Percentiles rank a stretch among this genome's conserved stretches.
Conservation (phyloP, 139 green algal genomes). For the Coelastrella sp. region DNA sequence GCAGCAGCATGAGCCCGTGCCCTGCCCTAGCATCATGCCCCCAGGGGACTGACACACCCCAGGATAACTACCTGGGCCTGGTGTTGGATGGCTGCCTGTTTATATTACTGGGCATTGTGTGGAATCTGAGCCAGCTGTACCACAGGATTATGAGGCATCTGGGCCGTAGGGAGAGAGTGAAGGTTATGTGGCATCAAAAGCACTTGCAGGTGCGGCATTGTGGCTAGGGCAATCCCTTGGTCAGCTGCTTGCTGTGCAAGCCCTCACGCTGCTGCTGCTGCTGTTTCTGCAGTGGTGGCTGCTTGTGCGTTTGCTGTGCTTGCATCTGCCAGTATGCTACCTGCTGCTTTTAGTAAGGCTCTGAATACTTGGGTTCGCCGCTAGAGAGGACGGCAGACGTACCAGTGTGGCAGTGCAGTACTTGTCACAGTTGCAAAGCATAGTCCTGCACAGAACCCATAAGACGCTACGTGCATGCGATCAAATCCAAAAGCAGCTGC, state of each 20-base stretch:
- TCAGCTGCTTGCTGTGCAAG: too few relatives aligned
- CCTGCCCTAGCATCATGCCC: constrained; percentile 62
- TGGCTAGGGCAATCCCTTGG: too few relatives aligned
- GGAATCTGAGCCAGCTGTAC: constrained; percentile 33
- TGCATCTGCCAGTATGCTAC: too few relatives aligned
- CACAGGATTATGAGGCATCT: constrained; percentile 9
- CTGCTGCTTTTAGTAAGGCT: background rate
- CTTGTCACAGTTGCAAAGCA: background rate
- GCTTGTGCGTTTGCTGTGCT: too few relatives aligned
- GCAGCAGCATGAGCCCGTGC: constrained; percentile 53
- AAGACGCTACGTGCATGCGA: background rate
- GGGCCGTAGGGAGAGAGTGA: constrained; percentile 10
- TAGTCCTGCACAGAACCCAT: background rate
- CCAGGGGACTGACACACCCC: constrained; percentile 53
- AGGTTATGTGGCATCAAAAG: constrained; percentile 25
- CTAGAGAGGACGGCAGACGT: background rate
- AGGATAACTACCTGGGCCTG: constrained; percentile 55
- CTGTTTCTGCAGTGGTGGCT: too few relatives aligned
- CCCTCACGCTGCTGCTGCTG: too few relatives aligned
- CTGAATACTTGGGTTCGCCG: background rate
- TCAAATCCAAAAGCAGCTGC: background rate
- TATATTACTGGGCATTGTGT: constrained; percentile 58
- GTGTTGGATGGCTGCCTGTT: constrained; percentile 60
- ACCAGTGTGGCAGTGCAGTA: background rate
- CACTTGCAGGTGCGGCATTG: background rate